Base-by-base conservation (phyloP, 139 green algal genomes). In the Auxenochlorella pyrenoidosa region DNA sequence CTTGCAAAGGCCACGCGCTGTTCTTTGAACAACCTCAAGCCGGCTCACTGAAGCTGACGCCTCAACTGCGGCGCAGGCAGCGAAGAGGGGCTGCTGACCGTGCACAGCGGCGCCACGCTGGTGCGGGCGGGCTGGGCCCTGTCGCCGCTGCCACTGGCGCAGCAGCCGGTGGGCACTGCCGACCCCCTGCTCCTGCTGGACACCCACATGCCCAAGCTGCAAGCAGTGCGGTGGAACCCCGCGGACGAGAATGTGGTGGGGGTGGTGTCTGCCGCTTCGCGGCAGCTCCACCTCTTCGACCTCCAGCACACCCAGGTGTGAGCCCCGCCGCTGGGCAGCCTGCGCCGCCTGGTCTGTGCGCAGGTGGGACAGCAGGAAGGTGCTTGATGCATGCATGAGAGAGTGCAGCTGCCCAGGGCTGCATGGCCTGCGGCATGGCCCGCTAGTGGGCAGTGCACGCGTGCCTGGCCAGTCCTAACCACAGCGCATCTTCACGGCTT, bases 231-330 rank as follows among this genome's bases (percentile, higher is more conserved):
- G 72, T 91, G 88, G 88, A 89, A 91, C 60, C 66, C 84, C 30
- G 44, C 34, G 1, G 68, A 91, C 28, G 82, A 89, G 63, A 86
- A 89, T 73, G 79, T 83, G 13, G 72, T 91, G 66, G 88, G 58
- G 28, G 78, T 85, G 51, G 70, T 72, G 19, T 82, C 83, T 2
- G 71, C 79, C 2, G 26, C 76, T 22, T 54, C 78, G 77, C 77
- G 65, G n/a, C 60, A 79, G 38, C 58, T 91, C n/a, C 79, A 38
- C 54, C 68, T 91, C 10, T 91, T 85, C 58, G 88, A 91, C 83
- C 72, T 91, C 79, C 77, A 89, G 79, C 79, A 85, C 63, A 91
- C 88, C 1, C 85, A 87, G 77, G 88, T 85, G 80, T 16, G 18
- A 3, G 68, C 4, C n/a, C 26, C n/a, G 26, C 2, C 47, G 63